A percentile compares a stretch with the other conserved stretches of the same genome.
These are phyloP conservation scores for Colletotrichum tabaci DNA, from an alignment of 2,329 filamentous ascomycete genomes.

Conservation along the genomic window DNA sequence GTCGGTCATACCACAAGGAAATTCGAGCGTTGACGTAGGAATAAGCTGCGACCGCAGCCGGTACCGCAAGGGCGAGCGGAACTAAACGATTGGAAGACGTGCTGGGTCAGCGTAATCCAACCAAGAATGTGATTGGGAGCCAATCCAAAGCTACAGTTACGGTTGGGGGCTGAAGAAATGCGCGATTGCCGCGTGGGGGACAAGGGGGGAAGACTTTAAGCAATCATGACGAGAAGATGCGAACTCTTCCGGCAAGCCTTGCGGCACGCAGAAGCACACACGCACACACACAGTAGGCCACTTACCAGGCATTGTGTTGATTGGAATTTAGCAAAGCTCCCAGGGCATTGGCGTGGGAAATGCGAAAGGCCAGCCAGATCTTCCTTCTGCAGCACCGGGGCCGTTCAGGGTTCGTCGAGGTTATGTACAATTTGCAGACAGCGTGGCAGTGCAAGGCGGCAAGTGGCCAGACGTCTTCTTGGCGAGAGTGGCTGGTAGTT, in stretches of 20 bases:
- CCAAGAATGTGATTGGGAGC: not conserved
- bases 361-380: not conserved
- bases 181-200: slow-evolving; percentile 7
- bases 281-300: not conserved
- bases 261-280: no score
- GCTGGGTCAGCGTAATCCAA: slow-evolving; percentile 30
- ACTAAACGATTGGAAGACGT: slow-evolving; percentile 53
- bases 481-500: not conserved
- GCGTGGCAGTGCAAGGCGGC: slow-evolving; percentile 7
- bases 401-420: not conserved
- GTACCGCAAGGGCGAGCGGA: slow-evolving; percentile 68
- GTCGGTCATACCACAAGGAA: slow-evolving; percentile 76
- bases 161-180: slow-evolving; percentile 21
- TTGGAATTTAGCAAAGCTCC: not conserved
- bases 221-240: no score
- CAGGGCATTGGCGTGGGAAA: not conserved
- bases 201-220: not conserved
- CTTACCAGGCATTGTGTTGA: slow-evolving; percentile 37
- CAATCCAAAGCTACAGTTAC: not conserved
- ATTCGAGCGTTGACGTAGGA: slow-evolving; percentile 85
- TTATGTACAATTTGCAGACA: not conserved
- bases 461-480: slow-evolving; percentile 11
- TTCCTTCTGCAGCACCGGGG: not conserved
- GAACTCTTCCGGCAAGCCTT: no score
- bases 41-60: slow-evolving; percentile 76